Percentiles rank a stretch among this genome's conserved stretches.
Evolutionary conservation across 179 eudicot genomes (phyloP).

Genomic region (Sideroxylon spinosum): DNA sequence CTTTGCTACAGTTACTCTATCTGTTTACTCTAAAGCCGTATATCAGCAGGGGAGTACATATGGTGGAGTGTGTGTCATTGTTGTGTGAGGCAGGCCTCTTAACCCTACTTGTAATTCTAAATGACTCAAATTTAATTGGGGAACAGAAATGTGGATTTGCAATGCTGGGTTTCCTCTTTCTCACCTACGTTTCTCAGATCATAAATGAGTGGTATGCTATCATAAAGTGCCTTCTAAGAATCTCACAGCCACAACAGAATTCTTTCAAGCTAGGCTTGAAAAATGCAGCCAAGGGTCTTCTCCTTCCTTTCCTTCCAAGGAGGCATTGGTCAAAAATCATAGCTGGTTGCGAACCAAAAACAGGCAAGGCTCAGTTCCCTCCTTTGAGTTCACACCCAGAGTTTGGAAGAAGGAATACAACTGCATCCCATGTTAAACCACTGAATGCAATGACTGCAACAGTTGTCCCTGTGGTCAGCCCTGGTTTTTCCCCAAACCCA

Average conservation of each 20-base stretch:
- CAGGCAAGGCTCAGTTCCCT: background rate
- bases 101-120: slow-evolving; percentile 7
- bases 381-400: background rate
- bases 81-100: slow-evolving; percentile 22
- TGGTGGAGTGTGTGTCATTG: slow-evolving; percentile 18
- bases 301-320: slow-evolving; percentile 24
- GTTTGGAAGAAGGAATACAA: slow-evolving; percentile 2
- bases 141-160: slow-evolving; percentile 5
- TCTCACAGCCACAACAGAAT: slow-evolving; percentile 19
- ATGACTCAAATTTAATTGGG: slow-evolving; percentile 3
- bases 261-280: slow-evolving; percentile 17
- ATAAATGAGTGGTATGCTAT: slow-evolving; percentile 16
- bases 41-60: slow-evolving; percentile 19
- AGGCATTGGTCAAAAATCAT: slow-evolving; percentile 1
- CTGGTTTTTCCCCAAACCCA: background rate
- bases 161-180: slow-evolving; percentile 23
- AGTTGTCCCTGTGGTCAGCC: slow-evolving; percentile 19
- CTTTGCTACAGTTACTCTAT: slow-evolving; percentile 18
- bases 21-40: slow-evolving; percentile 19
- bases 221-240: slow-evolving; percentile 11
- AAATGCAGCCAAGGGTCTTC: slow-evolving; percentile 21
- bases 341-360: background rate
- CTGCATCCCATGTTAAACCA: background rate
- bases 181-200: slow-evolving; percentile 18
- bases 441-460: slow-evolving; percentile 15